These are phyloP conservation scores for Ganoderma meredithae DNA, from an alignment of 1,284 basidiomycete species.

Conservation along the genomic window DNA sequence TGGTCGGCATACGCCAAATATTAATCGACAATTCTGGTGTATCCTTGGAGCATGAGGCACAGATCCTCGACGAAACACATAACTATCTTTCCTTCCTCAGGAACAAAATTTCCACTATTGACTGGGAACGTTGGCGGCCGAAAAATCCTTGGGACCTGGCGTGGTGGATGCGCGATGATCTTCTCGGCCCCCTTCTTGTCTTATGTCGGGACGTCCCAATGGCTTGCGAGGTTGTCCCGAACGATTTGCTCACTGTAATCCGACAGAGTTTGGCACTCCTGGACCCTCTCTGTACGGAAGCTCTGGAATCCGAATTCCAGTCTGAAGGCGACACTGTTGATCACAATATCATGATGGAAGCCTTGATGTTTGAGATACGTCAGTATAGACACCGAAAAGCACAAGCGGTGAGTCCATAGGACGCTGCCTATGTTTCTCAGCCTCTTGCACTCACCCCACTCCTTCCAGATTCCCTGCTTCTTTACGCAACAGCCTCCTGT, in stretches of 20 bases:
- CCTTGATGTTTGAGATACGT: neutral
- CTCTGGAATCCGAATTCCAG: neutral
- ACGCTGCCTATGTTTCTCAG: neutral
- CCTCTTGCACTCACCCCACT: neutral
- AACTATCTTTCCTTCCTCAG: neutral
- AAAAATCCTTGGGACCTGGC: slow-evolving; percentile 4
- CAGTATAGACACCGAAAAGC: neutral
- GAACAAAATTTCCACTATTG: neutral
- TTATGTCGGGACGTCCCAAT: neutral
- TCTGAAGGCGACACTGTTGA: neutral
- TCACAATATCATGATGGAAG: neutral
- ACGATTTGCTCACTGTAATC: neutral
- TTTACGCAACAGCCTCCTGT: neutral
- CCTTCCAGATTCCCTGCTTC: neutral
- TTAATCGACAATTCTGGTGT: neutral
- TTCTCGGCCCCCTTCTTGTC: neutral
- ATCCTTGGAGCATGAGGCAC: neutral
- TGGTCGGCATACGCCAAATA: neutral
- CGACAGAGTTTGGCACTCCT: neutral
- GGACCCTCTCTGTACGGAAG: neutral
- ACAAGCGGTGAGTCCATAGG: neutral
- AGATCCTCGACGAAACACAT: neutral
- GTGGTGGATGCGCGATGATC: neutral
- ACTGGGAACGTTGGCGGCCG: neutral
- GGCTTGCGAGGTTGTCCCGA: neutral